Conservation (phyloP, 306 rosid species). For the Abrus pulchellus region DNA sequence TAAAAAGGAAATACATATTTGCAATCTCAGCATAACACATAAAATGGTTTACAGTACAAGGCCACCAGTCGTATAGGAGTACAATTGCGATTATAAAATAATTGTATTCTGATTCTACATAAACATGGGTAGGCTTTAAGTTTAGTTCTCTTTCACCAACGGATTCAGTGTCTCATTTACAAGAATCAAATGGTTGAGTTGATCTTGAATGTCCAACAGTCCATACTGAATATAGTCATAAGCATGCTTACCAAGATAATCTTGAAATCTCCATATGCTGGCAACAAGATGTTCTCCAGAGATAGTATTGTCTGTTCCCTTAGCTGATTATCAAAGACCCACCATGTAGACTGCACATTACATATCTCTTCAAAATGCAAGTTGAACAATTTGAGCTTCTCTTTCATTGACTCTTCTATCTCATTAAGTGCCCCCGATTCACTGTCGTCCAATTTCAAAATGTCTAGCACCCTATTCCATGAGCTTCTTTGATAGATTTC, state of each 20-base stretch:
- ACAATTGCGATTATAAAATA: no score
- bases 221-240: slow-evolving; percentile 60
- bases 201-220: slow-evolving; percentile 56
- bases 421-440: slow-evolving; percentile 47
- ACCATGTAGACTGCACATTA: slow-evolving; percentile 27
- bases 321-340: slow-evolving; percentile 57
- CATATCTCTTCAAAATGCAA: slow-evolving; percentile 24
- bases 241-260: slow-evolving; percentile 53
- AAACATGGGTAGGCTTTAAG: no score
- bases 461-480: slow-evolving; percentile 63
- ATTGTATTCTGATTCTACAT: no score
- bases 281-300: slow-evolving; percentile 54
- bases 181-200: slow-evolving; percentile 57
- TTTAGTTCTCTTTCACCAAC: no score
- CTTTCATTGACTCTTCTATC: slow-evolving; percentile 63
- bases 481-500: slow-evolving; percentile 62
- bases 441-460: slow-evolving; percentile 54
- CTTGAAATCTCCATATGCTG: slow-evolving; percentile 68
- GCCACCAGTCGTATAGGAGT: no score
- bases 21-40: no score
- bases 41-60: no score
- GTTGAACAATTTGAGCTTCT: slow-evolving; percentile 62
- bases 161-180: neutral
- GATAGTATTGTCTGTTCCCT: slow-evolving; percentile 64
- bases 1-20: no score